Conservation (phyloP, 2,329 filamentous ascomycete species). For the Cladorrhinum sp. region DNA sequence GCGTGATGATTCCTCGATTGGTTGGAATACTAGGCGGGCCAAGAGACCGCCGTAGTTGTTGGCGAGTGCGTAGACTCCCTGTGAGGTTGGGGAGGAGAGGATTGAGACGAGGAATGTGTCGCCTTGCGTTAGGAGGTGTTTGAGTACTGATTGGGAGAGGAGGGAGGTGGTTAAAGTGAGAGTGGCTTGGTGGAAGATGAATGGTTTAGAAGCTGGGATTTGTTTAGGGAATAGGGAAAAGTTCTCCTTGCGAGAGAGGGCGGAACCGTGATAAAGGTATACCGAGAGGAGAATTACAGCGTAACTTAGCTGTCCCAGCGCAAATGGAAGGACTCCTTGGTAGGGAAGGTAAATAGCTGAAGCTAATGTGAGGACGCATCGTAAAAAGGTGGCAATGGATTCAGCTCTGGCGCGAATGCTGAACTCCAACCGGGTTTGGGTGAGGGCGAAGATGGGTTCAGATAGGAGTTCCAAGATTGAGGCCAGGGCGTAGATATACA, state of each 20-base stretch:
- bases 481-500: conserved; percentile 56
- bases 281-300: conserved; percentile 64
- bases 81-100: conserved; percentile 72
- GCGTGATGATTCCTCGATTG: conserved; percentile 89
- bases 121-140: conserved; percentile 91
- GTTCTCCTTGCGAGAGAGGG: conserved; percentile 51
- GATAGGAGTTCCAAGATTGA: conserved; percentile 72
- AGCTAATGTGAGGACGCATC: conserved; percentile 72
- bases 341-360: conserved; percentile 60
- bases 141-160: conserved; percentile 83
- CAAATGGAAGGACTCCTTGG: conserved; percentile 82
- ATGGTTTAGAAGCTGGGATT: conserved; percentile 32
- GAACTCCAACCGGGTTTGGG: conserved; percentile 79
- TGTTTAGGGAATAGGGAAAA: conserved; percentile 66
- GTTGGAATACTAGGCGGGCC: conserved; percentile 87
- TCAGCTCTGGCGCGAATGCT: conserved; percentile 79
- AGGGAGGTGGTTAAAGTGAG: conserved; percentile 74
- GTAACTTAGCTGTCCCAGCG: conserved; percentile 79
- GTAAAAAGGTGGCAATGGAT: conserved; percentile 72
- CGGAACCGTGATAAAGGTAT: conserved; percentile 63
- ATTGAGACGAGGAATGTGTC: conserved; percentile 84
- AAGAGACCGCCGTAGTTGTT: conserved; percentile 92
- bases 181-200: conserved; percentile 67
- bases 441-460: conserved; percentile 85
- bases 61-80: conserved; percentile 88